These are phyloP conservation scores for Sinapis alba DNA, from an alignment of 441 rosid species.

Conservation along the genomic window DNA sequence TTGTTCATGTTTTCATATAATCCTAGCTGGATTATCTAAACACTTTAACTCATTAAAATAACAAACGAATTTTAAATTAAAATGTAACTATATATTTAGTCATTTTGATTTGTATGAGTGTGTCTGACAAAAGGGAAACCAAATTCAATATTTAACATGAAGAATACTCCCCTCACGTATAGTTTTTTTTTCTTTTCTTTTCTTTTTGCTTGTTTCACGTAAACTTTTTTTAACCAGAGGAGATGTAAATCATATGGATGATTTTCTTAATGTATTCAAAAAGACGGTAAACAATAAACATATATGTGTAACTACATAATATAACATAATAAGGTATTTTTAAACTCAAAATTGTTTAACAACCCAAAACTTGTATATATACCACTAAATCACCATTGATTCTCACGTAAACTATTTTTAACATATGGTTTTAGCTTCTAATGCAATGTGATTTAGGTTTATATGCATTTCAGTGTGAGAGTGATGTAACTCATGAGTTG, in stretches of 20 bases:
- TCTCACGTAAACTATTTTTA: background rate
- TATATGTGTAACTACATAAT: too few species aligned
- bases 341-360: too few species aligned
- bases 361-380: too few species aligned
- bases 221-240: too few species aligned
- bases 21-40: slow-evolving; percentile 26
- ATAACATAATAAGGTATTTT: too few species aligned
- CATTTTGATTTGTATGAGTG: slow-evolving; percentile 12
- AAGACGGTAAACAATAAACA: too few species aligned
- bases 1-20: slow-evolving; percentile 3
- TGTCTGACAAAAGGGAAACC: slow-evolving; percentile 34
- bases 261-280: too few species aligned
- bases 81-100: slow-evolving; percentile 7
- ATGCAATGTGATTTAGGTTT: background rate
- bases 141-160: slow-evolving; percentile 1
- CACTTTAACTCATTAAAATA: slow-evolving; percentile 21
- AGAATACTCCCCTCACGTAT: background rate
- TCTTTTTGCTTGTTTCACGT: too few species aligned
- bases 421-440: background rate
- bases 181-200: too few species aligned
- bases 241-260: too few species aligned
- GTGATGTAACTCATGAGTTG: background rate
- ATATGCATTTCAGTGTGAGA: background rate
- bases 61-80: slow-evolving; percentile 6
- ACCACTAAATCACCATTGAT: too few species aligned